phyloP scores from a whole-genome alignment of 1,139 yeast species.

The Hemisphaericaspora xylofermentans region DNA sequence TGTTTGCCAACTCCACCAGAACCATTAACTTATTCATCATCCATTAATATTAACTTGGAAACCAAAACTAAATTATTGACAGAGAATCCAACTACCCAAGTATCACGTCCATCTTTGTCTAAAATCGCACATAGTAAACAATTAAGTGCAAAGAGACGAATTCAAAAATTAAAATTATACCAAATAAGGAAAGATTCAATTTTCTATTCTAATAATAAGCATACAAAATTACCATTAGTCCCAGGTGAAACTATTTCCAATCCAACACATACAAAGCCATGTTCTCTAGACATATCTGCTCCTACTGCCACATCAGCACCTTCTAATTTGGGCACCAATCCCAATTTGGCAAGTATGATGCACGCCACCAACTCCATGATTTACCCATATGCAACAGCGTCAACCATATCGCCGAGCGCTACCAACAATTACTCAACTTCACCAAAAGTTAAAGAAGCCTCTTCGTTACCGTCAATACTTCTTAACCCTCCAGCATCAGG shows the following conservation, averaged over 20 bases:
- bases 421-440: not conserved
- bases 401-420: slow-evolving; percentile 3
- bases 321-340: not conserved
- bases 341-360: slow-evolving; percentile 4
- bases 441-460: slow-evolving; percentile 4
- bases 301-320: not conserved
- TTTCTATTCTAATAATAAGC: slow-evolving; percentile 20
- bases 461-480: slow-evolving; percentile 13
- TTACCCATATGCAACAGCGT: slow-evolving; percentile 8
- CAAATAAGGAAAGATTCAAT: slow-evolving; percentile 34
- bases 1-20: slow-evolving; percentile 21
- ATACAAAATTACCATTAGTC: slow-evolving; percentile 15
- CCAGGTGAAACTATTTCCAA: slow-evolving; percentile 4
- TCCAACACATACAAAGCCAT: slow-evolving; percentile 4
- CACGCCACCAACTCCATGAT: slow-evolving; percentile 5
- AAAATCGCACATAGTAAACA: slow-evolving; percentile 23
- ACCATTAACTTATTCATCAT: slow-evolving; percentile 18
- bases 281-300: not conserved
- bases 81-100: not conserved
- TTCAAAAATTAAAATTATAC: slow-evolving; percentile 29
- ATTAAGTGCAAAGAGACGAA: slow-evolving; percentile 11
- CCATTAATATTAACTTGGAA: slow-evolving; percentile 27
- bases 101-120: slow-evolving; percentile 20
- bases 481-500: slow-evolving; percentile 11
- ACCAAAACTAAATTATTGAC: slow-evolving; percentile 15